These are phyloP conservation scores for Penicillium capsulatum DNA, from an alignment of 2,329 filamentous ascomycete species.

Conservation along the genomic window DNA sequence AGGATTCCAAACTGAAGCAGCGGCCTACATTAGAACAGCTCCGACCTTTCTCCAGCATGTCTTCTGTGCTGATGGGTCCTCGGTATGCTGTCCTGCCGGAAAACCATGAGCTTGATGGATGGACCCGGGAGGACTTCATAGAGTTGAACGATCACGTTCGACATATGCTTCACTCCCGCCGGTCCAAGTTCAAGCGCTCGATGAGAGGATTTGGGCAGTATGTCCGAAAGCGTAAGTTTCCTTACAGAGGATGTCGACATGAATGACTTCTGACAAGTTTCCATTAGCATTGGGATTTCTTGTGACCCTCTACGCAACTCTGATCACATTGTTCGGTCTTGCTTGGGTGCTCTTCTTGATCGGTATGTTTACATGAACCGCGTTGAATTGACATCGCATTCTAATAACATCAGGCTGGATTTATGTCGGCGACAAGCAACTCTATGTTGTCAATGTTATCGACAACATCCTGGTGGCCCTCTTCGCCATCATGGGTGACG, in stretches of 20 bases:
- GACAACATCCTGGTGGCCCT: constrained; percentile 67
- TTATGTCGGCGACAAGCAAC: constrained; percentile 68
- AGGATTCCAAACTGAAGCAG: constrained; percentile 22
- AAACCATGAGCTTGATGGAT: constrained; percentile 66
- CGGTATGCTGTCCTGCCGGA: constrained; percentile 78
- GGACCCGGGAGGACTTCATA: constrained; percentile 68
- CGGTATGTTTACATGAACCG: constrained; percentile 43
- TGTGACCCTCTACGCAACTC: constrained; percentile 74
- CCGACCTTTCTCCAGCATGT: constrained; percentile 55
- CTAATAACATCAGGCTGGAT: constrained; percentile 59
- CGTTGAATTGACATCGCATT: neutral
- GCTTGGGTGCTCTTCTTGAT: constrained; percentile 91
- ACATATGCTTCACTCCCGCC: constrained; percentile 78
- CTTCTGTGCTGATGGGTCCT: constrained; percentile 62
- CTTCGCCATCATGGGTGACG: constrained; percentile 67
- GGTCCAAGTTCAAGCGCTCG: constrained; percentile 71
- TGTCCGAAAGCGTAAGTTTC: constrained; percentile 59
- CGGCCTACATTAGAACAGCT: constrained; percentile 26
- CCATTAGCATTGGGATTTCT: constrained; percentile 67
- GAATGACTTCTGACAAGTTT: neutral
- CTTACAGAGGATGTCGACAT: neutral
- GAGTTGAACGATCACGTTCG: constrained; percentile 81
- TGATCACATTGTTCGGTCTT: constrained; percentile 79
- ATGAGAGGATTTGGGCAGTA: constrained; percentile 81
- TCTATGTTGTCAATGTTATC: constrained; percentile 66